Percentiles rank a stretch among this genome's conserved stretches.
Evolutionary conservation across 257 asterid species (phyloP).

Genomic region (Verbena officinalis): DNA sequence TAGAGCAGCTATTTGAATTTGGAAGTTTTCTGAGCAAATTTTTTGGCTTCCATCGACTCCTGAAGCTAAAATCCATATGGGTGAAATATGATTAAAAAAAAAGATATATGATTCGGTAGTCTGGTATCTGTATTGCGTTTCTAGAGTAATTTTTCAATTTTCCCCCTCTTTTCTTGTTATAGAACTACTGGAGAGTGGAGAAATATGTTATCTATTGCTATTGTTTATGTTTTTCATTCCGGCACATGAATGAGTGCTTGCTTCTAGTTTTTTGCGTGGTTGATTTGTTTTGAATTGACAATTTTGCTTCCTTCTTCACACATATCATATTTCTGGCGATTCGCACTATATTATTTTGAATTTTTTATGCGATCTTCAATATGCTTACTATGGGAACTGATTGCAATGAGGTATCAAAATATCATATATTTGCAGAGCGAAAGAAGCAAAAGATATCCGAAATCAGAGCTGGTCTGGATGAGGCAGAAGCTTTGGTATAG

Average conservation of each 20-base stretch:
- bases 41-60: not conserved
- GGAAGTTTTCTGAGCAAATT: not conserved
- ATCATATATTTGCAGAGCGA: slow-evolving; percentile 55
- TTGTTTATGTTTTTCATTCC: slow-evolving; percentile 10
- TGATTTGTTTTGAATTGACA: slow-evolving; percentile 1
- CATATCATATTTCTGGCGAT: not conserved
- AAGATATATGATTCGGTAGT: too few species aligned
- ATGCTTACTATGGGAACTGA: slow-evolving; percentile 8
- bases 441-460: slow-evolving; percentile 76
- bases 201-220: too few species aligned
- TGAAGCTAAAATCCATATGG: slow-evolving; percentile 15
- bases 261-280: not conserved
- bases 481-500: slow-evolving; percentile 80
- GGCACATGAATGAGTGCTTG: slow-evolving; percentile 7
- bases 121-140: not conserved
- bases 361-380: not conserved
- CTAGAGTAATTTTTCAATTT: not conserved
- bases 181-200: too few species aligned
- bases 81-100: slow-evolving; percentile 14
- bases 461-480: slow-evolving; percentile 62
- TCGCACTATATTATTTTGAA: not conserved
- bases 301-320: slow-evolving; percentile 12
- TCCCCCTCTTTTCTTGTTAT: not conserved
- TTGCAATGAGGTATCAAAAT: slow-evolving; percentile 11
- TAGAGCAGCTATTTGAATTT: slow-evolving; percentile 8